These are phyloP conservation scores for Eremochloa ophiuroides DNA, from an alignment of 176 grass and related monocot genomes.

Conservation along the genomic window DNA sequence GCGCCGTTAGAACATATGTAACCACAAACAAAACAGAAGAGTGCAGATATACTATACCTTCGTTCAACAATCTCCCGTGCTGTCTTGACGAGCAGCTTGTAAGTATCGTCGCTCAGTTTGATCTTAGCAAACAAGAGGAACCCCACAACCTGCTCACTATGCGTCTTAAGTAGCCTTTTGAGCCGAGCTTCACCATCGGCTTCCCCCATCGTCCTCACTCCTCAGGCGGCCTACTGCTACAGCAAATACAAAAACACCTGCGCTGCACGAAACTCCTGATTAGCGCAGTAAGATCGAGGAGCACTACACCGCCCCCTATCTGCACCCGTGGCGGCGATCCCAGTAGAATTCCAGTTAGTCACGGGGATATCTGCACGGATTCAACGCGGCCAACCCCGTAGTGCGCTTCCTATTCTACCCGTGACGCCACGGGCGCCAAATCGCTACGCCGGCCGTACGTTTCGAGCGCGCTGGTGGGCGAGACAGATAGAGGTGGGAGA, in stretches of 20 bases:
- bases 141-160: neutral
- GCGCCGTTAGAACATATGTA: neutral
- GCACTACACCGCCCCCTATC: neutral
- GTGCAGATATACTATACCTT: conserved; percentile 1
- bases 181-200: neutral
- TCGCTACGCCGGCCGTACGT: too few relatives aligned
- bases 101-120: neutral
- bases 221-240: neutral
- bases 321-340: neutral
- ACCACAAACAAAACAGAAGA: neutral
- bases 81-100: neutral
- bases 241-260: conserved; percentile 21
- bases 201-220: neutral
- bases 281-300: neutral
- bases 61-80: neutral
- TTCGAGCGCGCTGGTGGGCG: neutral
- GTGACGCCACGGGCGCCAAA: too few relatives aligned
- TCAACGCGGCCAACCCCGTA: too few relatives aligned
- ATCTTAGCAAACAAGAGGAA: conserved; percentile 17
- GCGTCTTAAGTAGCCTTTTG: neutral
- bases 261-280: neutral
- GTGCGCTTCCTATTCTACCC: too few relatives aligned
- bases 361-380: too few relatives aligned
- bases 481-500: neutral
- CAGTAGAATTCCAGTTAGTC: too few relatives aligned